phyloP scores from a whole-genome alignment of 148 eudicot species.

The Spergularia bocconei region DNA sequence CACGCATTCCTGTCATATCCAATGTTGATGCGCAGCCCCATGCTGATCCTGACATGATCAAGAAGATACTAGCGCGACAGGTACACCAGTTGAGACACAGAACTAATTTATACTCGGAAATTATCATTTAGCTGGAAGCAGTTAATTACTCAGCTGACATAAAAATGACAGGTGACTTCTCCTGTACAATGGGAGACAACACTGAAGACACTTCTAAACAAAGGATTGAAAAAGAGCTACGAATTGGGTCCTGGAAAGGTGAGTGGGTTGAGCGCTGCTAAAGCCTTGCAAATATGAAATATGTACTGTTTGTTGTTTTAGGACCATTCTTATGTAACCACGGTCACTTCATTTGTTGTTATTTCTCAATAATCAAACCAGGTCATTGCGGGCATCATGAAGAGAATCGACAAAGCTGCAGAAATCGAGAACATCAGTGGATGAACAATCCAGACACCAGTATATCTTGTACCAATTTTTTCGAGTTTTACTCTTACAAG shows the following conservation, averaged over 20 bases:
- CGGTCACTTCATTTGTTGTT: neutral
- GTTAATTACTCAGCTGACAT: neutral
- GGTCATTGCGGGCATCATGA: constrained; percentile 91
- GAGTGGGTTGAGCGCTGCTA: neutral
- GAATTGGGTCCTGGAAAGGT: constrained; percentile 98
- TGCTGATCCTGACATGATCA: constrained; percentile 80
- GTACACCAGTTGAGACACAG: constrained; percentile 23
- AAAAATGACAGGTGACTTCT: constrained; percentile 67
- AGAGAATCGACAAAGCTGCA: constrained; percentile 79
- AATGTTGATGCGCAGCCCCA: constrained; percentile 93
- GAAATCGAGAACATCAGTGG: constrained; percentile 74
- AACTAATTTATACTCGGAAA: neutral
- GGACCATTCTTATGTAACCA: neutral
- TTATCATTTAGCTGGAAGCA: neutral
- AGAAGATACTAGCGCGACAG: constrained; percentile 86
- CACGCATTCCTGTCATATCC: constrained; percentile 90
- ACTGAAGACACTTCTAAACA: constrained; percentile 59
- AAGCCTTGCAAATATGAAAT: neutral
- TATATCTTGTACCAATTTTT: neutral
- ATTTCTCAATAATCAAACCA: constrained; percentile 23
- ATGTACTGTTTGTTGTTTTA: neutral
- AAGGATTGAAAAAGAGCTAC: constrained; percentile 79
- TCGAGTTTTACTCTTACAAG: no score
- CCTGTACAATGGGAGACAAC: constrained; percentile 98
- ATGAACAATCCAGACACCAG: constrained; percentile 27